Evolutionary conservation across 768 basidiomycete genomes (phyloP), one percentile per base, ranked within the genome.

Genomic region (Pisolithus tinctorius): DNA sequence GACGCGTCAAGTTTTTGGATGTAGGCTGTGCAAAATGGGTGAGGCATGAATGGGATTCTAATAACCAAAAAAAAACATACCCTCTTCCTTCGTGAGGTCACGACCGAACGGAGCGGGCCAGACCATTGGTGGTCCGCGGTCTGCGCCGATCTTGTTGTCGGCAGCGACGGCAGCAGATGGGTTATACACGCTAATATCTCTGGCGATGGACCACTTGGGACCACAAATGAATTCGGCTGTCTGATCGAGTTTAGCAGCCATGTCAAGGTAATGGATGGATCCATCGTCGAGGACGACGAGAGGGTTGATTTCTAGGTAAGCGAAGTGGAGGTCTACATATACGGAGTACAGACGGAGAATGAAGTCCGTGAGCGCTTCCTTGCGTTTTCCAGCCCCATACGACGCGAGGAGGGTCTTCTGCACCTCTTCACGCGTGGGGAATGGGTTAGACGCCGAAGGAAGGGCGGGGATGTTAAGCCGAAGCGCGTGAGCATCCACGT

Each of bases 181-280:
- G 59, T 87, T 84, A 64, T 88, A 84, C 26, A 92, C 75, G 31
- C 84, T 79, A 51, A 88, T 69, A 69, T 98, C 96, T 61, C 95
- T 86, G 44, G 95, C 95, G 60, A 98, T 85, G 34, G 95, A 92
- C 96, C 95, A 99, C 74, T 96, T 99, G 62, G 92, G 92, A 20
- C 96, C 95, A 63, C 92, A 95, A 64, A 98, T 89, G 65, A 84
- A 93, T 72, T 99, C 95, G 41, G 96, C 96, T 7, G 96, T 98
- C 74, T 98, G 96, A 67, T 99, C 96, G 57, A 99, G 87, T 77
- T 98, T 99, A 62, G 95, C 96, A 39, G 96, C 96, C 95, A 99
- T 98, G 69, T 99, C 95, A 56, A 99, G 86, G 75, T 93, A 97
- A 72, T 88, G 86, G 62, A 98, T 92, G 56, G 81, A 82, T 5